These are phyloP conservation scores for Rubus idaeus DNA, from an alignment of 306 rosid genomes.

Conservation along the genomic window DNA sequence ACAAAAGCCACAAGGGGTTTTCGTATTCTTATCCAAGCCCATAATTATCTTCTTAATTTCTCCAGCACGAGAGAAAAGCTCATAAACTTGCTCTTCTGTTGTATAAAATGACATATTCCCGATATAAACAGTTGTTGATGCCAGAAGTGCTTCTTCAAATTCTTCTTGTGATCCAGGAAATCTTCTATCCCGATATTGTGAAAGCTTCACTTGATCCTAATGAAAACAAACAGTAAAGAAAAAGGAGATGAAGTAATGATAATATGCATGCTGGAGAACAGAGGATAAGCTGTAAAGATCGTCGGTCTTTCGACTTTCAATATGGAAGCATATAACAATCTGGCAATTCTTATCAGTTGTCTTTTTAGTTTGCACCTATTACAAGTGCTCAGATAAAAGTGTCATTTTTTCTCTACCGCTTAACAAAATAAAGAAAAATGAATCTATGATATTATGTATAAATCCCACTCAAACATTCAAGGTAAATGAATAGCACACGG, in stretches of 20 bases:
- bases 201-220: constrained; percentile 78
- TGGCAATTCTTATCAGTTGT: neutral
- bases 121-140: constrained; percentile 66
- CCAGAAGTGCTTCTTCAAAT: constrained; percentile 66
- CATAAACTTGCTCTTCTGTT: constrained; percentile 94
- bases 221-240: neutral
- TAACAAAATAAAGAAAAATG: neutral
- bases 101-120: constrained; percentile 97
- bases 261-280: neutral
- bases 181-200: constrained; percentile 83
- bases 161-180: constrained; percentile 87
- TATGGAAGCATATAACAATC: neutral
- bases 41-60: constrained; percentile 92
- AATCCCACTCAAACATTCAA: neutral
- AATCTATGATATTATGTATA: neutral
- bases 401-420: neutral
- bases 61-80: constrained; percentile 88
- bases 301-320: neutral
- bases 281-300: neutral
- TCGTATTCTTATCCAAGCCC: constrained; percentile 97
- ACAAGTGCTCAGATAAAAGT: neutral
- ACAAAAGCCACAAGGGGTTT: constrained; percentile 95
- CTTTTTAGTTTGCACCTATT: neutral
- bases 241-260: neutral
- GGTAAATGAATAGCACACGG: neutral